Evolutionary conservation across 2,329 filamentous ascomycete species (phyloP).

Genomic region (Epichloe gansuensis): DNA sequence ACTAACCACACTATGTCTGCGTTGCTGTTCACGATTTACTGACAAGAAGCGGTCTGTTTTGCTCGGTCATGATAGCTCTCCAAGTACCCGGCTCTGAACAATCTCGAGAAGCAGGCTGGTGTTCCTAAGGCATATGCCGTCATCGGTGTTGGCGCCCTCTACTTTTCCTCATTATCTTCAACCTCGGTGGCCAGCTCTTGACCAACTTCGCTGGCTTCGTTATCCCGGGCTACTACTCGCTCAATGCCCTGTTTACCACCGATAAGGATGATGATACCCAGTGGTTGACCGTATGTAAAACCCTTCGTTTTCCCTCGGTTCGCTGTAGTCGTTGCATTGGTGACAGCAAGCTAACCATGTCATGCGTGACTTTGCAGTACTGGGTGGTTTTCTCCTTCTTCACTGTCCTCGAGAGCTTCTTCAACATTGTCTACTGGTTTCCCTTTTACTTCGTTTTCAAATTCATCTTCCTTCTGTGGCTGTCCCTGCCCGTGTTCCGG

Average conservation of each 20-base stretch:
- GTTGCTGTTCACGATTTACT: constrained; percentile 14
- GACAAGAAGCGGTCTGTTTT: constrained; percentile 6
- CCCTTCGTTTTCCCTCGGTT: not conserved
- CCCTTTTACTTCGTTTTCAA: constrained; percentile 99
- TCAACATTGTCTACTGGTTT: constrained; percentile 87
- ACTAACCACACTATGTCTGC: not conserved
- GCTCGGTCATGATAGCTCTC: constrained; percentile 46
- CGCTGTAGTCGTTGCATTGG: not conserved
- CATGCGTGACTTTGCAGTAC: constrained; percentile 43
- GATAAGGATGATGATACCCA: constrained; percentile 70
- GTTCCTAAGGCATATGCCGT: constrained; percentile 78
- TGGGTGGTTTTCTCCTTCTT: constrained; percentile 80
- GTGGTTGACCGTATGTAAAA: constrained; percentile 54
- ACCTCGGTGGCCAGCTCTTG: constrained; percentile 77
- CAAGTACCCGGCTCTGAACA: constrained; percentile 73
- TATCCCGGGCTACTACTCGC: constrained; percentile 74
- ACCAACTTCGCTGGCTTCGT: constrained; percentile 79
- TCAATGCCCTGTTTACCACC: constrained; percentile 61
- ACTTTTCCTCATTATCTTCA: constrained; percentile 89
- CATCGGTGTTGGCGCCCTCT: constrained; percentile 63
- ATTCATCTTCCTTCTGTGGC: constrained; percentile 94
- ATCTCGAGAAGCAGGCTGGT: constrained; percentile 73
- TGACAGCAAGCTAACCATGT: not conserved
- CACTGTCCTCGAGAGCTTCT: constrained; percentile 69
- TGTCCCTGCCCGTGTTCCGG: constrained; percentile 88